Base-by-base conservation (phyloP, 768 basidiomycete species). In the Amanita jacksonii region DNA sequence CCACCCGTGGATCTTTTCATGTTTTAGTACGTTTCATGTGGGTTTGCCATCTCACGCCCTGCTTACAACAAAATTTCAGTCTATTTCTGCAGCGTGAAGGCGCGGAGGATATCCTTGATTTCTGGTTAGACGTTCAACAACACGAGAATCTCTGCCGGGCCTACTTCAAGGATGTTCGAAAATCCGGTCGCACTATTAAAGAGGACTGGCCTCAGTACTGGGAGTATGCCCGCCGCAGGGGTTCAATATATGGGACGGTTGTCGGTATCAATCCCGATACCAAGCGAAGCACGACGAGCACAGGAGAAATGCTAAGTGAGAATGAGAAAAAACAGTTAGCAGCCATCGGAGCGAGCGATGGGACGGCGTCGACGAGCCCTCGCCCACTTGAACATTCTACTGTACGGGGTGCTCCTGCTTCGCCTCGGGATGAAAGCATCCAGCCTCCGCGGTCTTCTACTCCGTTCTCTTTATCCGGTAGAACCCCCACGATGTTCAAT, bases 171-270 rank as follows among this genome's bases (percentile, higher is more conserved):
- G 96, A 98, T 62, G 80, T 99, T 42, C 84, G 88, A 57, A 92
- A 93, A 66, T 92, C 92, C 0, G 92, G 93, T 2, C 77, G 85
- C 20, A 79, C 85, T 9, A 86, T 99, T 60, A 85, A 85, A 59
- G 87, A 97, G 13, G 96, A 97, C 60, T 99, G 96, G 96, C 96
- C 96, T 4, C 89, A 96, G 61, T 98, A 94, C 56, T 93, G 89
- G 80, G 85, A 91, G 51, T 89, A 91, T 58, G 96, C 96, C 9
- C 78, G 90, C 37, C 71, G 85, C 36, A 69, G 94, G 39, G 96
- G 94, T 3, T 92, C 90, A 4, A 91, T 94, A 45, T 98, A 97
- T 55, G 87, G 89, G 7, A 81, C 86, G 0, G 81, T 94, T 19
- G 84, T 94, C 8, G 87, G 87, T 1, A 68, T 88, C 35, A 74